Conservation (phyloP, 345 rosid genomes). For the Pugionium dolabratum region DNA sequence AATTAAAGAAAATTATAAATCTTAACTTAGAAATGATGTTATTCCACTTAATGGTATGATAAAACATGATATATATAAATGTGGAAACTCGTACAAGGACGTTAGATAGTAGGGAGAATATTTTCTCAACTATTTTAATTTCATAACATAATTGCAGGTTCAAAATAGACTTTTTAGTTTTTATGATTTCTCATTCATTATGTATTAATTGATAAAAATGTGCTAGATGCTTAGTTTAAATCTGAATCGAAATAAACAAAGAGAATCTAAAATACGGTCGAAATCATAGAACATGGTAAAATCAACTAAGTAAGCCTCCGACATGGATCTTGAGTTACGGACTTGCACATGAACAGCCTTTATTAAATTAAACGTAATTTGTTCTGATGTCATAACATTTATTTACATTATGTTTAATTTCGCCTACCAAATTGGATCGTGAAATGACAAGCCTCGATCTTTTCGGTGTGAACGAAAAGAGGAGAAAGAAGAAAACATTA, state of each 20-base stretch:
- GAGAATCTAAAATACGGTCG: conserved; percentile 15
- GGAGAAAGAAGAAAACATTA: conserved; percentile 32
- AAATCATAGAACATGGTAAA: background rate
- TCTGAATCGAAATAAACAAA: background rate
- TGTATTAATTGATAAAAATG: no score
- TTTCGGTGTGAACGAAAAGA: conserved; percentile 31
- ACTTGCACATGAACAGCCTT: conserved; percentile 21
- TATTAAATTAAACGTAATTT: background rate
- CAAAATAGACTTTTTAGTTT: no score
- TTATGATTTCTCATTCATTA: no score
- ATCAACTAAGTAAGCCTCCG: conserved; percentile 6
- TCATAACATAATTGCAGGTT: background rate
- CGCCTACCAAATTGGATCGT: conserved; percentile 12
- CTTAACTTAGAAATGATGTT: conserved; percentile 10
- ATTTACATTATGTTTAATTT: conserved; percentile 5
- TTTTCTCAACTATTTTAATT: conserved; percentile 2
- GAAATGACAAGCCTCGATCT: conserved; percentile 30
- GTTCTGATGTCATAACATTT: background rate
- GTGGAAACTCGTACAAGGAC: conserved; percentile 19
- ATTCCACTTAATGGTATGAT: background rate
- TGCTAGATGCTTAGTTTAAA: no score
- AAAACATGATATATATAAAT: background rate
- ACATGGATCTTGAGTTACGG: conserved; percentile 40
- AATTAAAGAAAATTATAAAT: background rate
- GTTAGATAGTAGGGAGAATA: background rate